A percentile compares a stretch with the other conserved stretches of the same genome.
Evolutionary conservation across 306 rosid genomes (phyloP).

Genomic region (Fagus sylvatica): DNA sequence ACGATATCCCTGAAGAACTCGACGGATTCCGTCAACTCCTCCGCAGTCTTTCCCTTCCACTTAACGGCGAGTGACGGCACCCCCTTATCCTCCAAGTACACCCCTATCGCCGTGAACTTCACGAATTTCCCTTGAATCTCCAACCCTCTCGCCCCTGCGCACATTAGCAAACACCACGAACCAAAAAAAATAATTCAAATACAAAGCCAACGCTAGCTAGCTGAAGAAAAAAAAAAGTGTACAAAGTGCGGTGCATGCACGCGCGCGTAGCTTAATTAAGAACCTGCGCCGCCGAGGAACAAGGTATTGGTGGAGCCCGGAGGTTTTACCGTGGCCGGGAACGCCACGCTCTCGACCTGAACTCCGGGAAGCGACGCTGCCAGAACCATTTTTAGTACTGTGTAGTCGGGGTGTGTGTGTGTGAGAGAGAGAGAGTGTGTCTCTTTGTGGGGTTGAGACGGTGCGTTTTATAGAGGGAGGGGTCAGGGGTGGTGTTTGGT

Average conservation of each 20-base stretch:
- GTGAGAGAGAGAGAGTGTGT: too few relatives aligned
- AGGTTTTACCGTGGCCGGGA: conserved; percentile 35
- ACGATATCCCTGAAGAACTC: conserved; percentile 68
- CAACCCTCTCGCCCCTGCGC: conserved; percentile 63
- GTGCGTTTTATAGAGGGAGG: not conserved
- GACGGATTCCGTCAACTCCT: conserved; percentile 50
- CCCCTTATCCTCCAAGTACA: conserved; percentile 68
- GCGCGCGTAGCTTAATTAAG: not conserved
- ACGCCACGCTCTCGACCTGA: conserved; percentile 31
- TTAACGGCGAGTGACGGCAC: conserved; percentile 49
- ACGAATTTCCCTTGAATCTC: conserved; percentile 54
- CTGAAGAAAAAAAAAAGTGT: not conserved
- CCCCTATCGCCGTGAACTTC: conserved; percentile 67
- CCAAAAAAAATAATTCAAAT: not conserved
- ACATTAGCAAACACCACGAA: not conserved
- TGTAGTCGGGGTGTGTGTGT: not conserved
- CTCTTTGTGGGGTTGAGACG: not conserved
- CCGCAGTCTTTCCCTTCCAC: conserved; percentile 62
- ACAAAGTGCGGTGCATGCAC: not conserved
- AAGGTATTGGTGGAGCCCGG: conserved; percentile 46
- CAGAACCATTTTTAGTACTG: not conserved
- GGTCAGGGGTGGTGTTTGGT: not conserved
- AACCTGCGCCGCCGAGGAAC: conserved; percentile 55
- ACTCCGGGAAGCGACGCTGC: conserved; percentile 24
- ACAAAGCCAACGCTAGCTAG: not conserved